Evolutionary conservation across 257 asterid species (phyloP).

Genomic region (Nicotiana tomentosiformis): DNA sequence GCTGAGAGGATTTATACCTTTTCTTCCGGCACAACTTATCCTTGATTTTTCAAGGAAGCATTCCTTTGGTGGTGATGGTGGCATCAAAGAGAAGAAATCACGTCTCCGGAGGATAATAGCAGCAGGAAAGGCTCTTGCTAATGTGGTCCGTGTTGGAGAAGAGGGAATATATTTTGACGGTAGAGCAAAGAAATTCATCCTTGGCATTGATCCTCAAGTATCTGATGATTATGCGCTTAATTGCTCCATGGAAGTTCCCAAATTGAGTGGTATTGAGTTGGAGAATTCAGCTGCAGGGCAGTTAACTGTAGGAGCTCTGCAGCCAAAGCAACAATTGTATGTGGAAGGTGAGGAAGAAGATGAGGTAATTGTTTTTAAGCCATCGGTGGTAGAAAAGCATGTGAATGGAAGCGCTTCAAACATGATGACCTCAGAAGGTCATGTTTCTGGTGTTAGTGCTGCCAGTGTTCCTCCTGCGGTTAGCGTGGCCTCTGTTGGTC

Average conservation of each 20-base stretch:
- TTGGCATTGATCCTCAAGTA: conserved; percentile 60
- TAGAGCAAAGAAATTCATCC: conserved; percentile 52
- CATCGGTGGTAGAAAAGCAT: conserved; percentile 54
- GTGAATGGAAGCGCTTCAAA: conserved; percentile 37
- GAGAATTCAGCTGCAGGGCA: conserved; percentile 26
- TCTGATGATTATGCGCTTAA: conserved; percentile 40
- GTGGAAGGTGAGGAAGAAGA: conserved; percentile 68
- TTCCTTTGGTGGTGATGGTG: conserved; percentile 51
- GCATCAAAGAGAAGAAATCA: conserved; percentile 50
- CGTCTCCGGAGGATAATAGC: conserved; percentile 80
- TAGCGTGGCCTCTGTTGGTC: conserved; percentile 23
- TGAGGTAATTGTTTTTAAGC: conserved; percentile 89
- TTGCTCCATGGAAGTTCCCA: conserved; percentile 29
- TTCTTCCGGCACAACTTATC: conserved; percentile 76
- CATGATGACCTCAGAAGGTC: conserved; percentile 18
- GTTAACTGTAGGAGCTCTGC: conserved; percentile 18
- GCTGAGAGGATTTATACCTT: conserved; percentile 84
- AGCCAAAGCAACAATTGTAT: conserved; percentile 28
- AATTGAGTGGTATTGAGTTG: conserved; percentile 14
- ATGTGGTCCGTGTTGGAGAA: conserved; percentile 49
- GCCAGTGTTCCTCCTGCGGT: conserved; percentile 18
- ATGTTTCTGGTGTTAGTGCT: not conserved
- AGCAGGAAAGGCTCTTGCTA: conserved; percentile 89
- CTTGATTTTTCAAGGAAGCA: conserved; percentile 85
- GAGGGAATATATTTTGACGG: conserved; percentile 60